Evolutionary conservation across 805 yeast species (phyloP).

Genomic region (Ogataea paraovalis): DNA sequence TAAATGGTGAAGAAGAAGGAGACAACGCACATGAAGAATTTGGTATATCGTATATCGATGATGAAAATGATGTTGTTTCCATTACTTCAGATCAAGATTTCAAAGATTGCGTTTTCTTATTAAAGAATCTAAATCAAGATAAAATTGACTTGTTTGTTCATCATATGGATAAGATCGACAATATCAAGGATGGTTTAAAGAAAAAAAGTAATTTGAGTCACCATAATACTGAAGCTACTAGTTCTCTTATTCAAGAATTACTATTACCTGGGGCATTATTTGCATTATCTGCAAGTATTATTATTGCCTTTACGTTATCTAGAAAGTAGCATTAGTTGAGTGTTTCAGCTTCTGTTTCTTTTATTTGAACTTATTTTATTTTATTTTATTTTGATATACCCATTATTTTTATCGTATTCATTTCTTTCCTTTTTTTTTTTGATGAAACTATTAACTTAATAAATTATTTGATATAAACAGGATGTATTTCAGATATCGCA

Average conservation of each 20-base stretch:
- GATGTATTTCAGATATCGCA: slow-evolving; percentile 3
- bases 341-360: background rate
- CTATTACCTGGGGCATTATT: slow-evolving; percentile 62
- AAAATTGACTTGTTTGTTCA: slow-evolving; percentile 74
- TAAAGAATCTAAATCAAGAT: slow-evolving; percentile 43
- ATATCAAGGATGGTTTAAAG: slow-evolving; percentile 6
- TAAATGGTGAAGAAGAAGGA: background rate
- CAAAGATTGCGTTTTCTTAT: slow-evolving; percentile 62
- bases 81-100: slow-evolving; percentile 73
- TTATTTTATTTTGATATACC: background rate
- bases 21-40: slow-evolving; percentile 1
- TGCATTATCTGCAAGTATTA: slow-evolving; percentile 54
- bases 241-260: slow-evolving; percentile 48
- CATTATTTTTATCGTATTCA: background rate
- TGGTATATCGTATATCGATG: slow-evolving; percentile 76
- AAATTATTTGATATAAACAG: slow-evolving; percentile 11
- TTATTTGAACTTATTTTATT: no score
- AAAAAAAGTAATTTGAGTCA: background rate
- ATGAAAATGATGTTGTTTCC: slow-evolving; percentile 78
- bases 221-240: background rate
- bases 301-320: slow-evolving; percentile 51
- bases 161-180: slow-evolving; percentile 48
- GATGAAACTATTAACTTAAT: slow-evolving; percentile 6
- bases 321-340: slow-evolving; percentile 30
- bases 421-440: background rate